phyloP scores from a whole-genome alignment of 1,284 basidiomycete species.

The Puccinia novopanici region DNA sequence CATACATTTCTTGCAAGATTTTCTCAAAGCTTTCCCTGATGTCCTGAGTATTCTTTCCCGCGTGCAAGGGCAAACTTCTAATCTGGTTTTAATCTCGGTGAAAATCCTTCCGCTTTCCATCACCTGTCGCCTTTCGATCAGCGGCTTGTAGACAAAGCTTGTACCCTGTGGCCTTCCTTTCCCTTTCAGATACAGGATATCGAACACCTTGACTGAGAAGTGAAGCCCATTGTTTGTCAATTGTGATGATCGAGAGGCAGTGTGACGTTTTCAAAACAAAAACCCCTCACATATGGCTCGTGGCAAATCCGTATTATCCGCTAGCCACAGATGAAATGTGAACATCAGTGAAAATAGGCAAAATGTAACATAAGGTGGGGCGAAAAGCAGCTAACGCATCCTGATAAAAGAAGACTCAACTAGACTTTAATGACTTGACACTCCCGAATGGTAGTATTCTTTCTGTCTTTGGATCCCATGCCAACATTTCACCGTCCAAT shows the following conservation, averaged over 20 bases:
- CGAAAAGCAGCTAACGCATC: background rate
- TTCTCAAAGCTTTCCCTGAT: slow-evolving; percentile 75
- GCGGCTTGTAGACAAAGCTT: slow-evolving; percentile 60
- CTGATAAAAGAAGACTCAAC: slow-evolving; percentile 61
- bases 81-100: slow-evolving; percentile 69
- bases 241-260: slow-evolving; percentile 62
- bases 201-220: slow-evolving; percentile 84
- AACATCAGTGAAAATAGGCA: slow-evolving; percentile 3
- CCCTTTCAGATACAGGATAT: slow-evolving; percentile 78
- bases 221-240: background rate
- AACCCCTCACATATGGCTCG: slow-evolving; percentile 34
- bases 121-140: slow-evolving; percentile 40
- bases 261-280: slow-evolving; percentile 35
- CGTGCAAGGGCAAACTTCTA: slow-evolving; percentile 72
- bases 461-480: slow-evolving; percentile 85
- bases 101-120: slow-evolving; percentile 61
- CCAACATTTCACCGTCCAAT: slow-evolving; percentile 93
- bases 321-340: slow-evolving; percentile 25
- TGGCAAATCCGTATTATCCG: background rate
- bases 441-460: slow-evolving; percentile 85
- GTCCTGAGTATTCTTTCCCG: slow-evolving; percentile 75
- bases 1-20: slow-evolving; percentile 69
- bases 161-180: slow-evolving; percentile 70
- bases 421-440: slow-evolving; percentile 81
- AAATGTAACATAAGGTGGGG: background rate